Evolutionary conservation across 2,329 filamentous ascomycete species (phyloP).

Genomic region (Emergomyces africanus): DNA sequence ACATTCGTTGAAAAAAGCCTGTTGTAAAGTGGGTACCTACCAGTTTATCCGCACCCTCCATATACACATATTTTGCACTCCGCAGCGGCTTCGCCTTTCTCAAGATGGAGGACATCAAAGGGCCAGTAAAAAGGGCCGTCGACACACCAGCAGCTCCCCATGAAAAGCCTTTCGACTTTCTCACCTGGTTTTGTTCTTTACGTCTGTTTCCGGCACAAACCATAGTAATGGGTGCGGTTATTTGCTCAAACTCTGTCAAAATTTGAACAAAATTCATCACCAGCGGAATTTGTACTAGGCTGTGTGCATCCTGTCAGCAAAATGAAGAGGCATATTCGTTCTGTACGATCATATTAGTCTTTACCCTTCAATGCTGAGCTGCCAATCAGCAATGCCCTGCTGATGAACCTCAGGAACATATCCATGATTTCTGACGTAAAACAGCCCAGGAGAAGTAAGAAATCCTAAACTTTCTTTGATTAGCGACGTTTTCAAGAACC

Average conservation of each 20-base stretch:
- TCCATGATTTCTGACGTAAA: slow-evolving; percentile 88
- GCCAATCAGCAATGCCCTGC: slow-evolving; percentile 62
- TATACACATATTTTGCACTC: slow-evolving; percentile 70
- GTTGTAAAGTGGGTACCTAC: slow-evolving; percentile 21
- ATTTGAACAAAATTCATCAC: slow-evolving; percentile 60
- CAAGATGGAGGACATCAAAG: slow-evolving; percentile 60
- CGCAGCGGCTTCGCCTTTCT: slow-evolving; percentile 53
- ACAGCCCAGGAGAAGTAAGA: slow-evolving; percentile 72
- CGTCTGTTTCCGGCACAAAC: slow-evolving; percentile 86
- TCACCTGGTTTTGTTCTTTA: slow-evolving; percentile 84
- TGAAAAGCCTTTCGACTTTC: slow-evolving; percentile 87
- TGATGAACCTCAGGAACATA: slow-evolving; percentile 64
- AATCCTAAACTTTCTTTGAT: slow-evolving; percentile 45
- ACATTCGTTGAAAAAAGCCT: slow-evolving; percentile 1
- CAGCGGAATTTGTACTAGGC: slow-evolving; percentile 65
- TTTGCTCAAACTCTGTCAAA: slow-evolving; percentile 60
- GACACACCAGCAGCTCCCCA: slow-evolving; percentile 84
- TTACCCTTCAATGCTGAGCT: slow-evolving; percentile 65
- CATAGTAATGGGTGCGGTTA: slow-evolving; percentile 75
- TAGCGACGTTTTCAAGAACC: background rate
- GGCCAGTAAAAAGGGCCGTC: slow-evolving; percentile 78
- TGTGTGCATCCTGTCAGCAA: slow-evolving; percentile 15
- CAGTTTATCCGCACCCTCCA: slow-evolving; percentile 78
- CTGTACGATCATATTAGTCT: slow-evolving; percentile 1
- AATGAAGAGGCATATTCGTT: background rate